Evolutionary conservation across 1,139 yeast genomes (phyloP), one percentile per base, ranked within the genome.

Genomic region (Blastobotrys aristatus): DNA sequence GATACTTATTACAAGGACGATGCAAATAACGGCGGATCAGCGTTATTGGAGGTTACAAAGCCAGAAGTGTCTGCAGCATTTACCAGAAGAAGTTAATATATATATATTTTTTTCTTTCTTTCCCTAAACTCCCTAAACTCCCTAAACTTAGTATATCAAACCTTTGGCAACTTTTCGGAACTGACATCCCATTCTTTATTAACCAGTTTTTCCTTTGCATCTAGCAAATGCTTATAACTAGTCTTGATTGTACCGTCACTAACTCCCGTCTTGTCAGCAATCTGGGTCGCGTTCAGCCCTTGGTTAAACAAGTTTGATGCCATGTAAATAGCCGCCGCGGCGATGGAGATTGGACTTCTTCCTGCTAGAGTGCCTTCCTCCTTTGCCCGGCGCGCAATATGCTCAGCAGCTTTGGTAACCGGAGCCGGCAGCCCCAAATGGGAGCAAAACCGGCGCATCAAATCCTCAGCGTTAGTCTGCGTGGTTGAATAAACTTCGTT

Each of bases 231-330:
- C 66, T 86, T 86, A 65, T 88, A 92, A 43, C 95, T 84, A 2
- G 97, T 88, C 66, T 92, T 88, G 59, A 92, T 92, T 1, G 98
- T 92, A 57, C 97, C 97, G 63, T 92, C 98, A 61, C 96, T 86
- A 18, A 92, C 98, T 55, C 97, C 98, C n/a, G 97, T 81, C 59
- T 86, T 87, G 58, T 89, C 96, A 7, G 96, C 87, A 50, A 92
- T 90, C 62, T 80, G 84, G 2, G 85, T 71, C 1, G 96, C 94
- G 7, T 86, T 72, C 31, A 73, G 63, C 21, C 64, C 67, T 49
- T 73, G 82, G 33, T 87, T 87, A 66, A 90, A 90, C 21, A 92
- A 71, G 14, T 86, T 72, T 4, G 94, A 85, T 3, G 97, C 89
- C 86, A 92, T 84, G 68, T 90, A 92, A 46, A 92, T 92, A 2